Evolutionary conservation across 1,284 basidiomycete species (phyloP).

Genomic region (Ganoderma meredithae): DNA sequence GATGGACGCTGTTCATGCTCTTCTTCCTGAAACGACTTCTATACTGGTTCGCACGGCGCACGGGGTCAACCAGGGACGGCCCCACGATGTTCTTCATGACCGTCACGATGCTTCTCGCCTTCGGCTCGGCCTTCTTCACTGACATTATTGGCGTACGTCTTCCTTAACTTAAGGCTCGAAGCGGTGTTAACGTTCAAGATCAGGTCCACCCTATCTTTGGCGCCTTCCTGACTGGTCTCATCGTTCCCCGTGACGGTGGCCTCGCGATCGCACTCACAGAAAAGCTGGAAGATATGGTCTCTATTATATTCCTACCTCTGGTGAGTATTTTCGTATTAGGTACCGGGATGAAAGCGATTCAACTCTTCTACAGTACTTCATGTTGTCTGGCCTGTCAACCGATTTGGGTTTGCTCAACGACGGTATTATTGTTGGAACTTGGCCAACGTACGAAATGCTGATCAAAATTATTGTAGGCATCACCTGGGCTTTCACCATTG

Average conservation of each 20-base stretch:
- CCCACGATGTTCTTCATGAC: conserved; percentile 74
- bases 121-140: conserved; percentile 74
- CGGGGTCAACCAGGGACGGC: conserved; percentile 82
- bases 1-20: conserved; percentile 83
- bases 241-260: conserved; percentile 72
- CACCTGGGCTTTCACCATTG: conserved; percentile 72
- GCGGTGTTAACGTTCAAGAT: conserved; percentile 6
- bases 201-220: conserved; percentile 87
- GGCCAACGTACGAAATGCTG: background rate
- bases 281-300: conserved; percentile 70
- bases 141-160: conserved; percentile 78
- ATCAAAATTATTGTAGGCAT: conserved; percentile 42
- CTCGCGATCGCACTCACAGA: conserved; percentile 68
- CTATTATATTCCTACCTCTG: conserved; percentile 68
- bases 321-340: conserved; percentile 42
- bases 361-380: conserved; percentile 55
- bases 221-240: conserved; percentile 70
- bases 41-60: conserved; percentile 77
- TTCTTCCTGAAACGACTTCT: conserved; percentile 73
- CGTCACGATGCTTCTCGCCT: conserved; percentile 65
- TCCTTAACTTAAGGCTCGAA: background rate
- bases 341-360: conserved; percentile 5
- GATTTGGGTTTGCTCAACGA: conserved; percentile 68
- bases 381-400: conserved; percentile 71
- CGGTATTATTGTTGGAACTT: conserved; percentile 27